Percentiles rank a stretch among this genome's conserved stretches.
Evolutionary conservation across 805 yeast genomes (phyloP).

Genomic region (Wickerhamiella dianesei): DNA sequence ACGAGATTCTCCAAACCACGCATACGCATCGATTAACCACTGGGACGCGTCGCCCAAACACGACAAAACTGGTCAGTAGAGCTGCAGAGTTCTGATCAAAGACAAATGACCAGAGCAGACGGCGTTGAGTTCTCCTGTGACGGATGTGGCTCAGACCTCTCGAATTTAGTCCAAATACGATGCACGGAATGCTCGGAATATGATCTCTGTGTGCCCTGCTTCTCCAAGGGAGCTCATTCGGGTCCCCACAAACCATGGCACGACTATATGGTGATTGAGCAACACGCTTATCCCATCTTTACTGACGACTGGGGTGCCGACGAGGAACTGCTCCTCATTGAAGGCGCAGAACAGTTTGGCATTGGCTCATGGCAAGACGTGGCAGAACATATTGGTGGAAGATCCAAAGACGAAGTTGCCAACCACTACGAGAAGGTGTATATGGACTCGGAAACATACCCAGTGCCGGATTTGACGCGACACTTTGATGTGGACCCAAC

Average conservation of each 20-base stretch:
- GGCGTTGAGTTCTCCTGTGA: conserved; percentile 46
- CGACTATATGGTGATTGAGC: conserved; percentile 82
- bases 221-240: conserved; percentile 66
- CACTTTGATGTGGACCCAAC: conserved; percentile 52
- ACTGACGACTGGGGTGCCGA: conserved; percentile 96
- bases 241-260: conserved; percentile 91
- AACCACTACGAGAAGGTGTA: conserved; percentile 66
- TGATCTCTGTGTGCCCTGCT: conserved; percentile 96
- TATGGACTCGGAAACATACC: conserved; percentile 57
- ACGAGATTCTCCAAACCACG: not conserved
- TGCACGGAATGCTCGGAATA: conserved; percentile 79
- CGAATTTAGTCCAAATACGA: conserved; percentile 74
- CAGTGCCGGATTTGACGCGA: conserved; percentile 74
- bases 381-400: conserved; percentile 88
- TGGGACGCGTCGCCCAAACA: too few species aligned
- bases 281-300: conserved; percentile 87
- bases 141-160: conserved; percentile 91
- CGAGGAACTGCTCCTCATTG: conserved; percentile 77
- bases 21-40: too few species aligned
- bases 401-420: conserved; percentile 84
- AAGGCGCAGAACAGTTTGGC: conserved; percentile 85
- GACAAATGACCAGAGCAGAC: conserved; percentile 13
- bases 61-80: too few species aligned
- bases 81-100: not conserved
- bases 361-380: conserved; percentile 97